A percentile compares a stretch with the other conserved stretches of the same genome.
Evolutionary conservation across 2,329 filamentous ascomycete genomes (phyloP).

Genomic region (Sporothrix phasma): DNA sequence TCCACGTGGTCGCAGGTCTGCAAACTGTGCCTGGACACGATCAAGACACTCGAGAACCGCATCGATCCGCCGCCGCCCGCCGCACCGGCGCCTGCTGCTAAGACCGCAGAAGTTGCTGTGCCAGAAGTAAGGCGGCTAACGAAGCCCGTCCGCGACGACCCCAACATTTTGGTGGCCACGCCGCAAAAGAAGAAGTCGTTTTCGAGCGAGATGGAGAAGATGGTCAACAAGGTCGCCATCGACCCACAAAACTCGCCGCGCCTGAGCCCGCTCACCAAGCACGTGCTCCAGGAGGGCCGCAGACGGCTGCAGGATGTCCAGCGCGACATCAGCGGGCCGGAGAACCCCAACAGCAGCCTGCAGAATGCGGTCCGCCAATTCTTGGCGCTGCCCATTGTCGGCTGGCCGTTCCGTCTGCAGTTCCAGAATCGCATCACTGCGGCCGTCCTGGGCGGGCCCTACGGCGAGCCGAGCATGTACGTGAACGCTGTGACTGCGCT

Average conservation of each 20-base stretch:
- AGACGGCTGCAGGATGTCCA: constrained; percentile 44
- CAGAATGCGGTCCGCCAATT: constrained; percentile 37
- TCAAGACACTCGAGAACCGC: constrained; percentile 57
- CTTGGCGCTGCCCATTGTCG: constrained; percentile 43
- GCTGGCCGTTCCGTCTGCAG: constrained; percentile 59
- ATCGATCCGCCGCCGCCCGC: constrained; percentile 41
- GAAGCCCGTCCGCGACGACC: constrained; percentile 35
- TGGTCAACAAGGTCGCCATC: constrained; percentile 33
- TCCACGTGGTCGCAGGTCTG: constrained; percentile 75
- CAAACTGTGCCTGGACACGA: constrained; percentile 55
- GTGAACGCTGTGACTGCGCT: constrained; percentile 63
- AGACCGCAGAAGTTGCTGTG: constrained; percentile 11
- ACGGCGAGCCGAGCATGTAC: constrained; percentile 58
- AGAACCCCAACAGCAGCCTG: constrained; percentile 40
- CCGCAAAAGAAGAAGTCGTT: constrained; percentile 28
- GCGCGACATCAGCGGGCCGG: constrained; percentile 41
- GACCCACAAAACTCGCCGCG: constrained; percentile 41
- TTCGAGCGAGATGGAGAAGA: constrained; percentile 36
- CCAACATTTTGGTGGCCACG: constrained; percentile 33
- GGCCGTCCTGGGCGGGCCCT: constrained; percentile 63
- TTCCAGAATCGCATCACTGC: constrained; percentile 55
- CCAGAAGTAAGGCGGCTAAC: constrained; percentile 28
- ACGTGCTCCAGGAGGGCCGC: constrained; percentile 37
- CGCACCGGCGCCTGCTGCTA: constrained; percentile 21
- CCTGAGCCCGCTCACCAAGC: constrained; percentile 42